Evolutionary conservation across 331 rosid species (phyloP).

Genomic region (Malus hybrid): DNA sequence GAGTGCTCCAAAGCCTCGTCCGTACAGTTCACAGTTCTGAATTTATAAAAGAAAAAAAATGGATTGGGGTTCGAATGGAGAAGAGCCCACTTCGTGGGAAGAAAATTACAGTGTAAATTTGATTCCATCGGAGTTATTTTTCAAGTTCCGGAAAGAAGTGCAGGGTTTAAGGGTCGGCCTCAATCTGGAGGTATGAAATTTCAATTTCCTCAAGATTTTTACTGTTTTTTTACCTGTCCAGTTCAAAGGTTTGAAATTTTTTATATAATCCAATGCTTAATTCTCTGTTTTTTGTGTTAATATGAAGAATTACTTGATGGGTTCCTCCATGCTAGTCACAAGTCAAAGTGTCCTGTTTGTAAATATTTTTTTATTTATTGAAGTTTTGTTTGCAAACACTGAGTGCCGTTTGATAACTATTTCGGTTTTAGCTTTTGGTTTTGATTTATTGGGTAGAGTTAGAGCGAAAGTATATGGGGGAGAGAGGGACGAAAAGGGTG

Average conservation of each 20-base stretch:
- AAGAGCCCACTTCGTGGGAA: constrained; percentile 70
- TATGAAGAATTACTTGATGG: neutral
- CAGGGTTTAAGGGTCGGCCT: constrained; percentile 82
- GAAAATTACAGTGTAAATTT: constrained; percentile 64
- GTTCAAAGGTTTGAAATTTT: neutral
- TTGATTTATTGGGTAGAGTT: too few relatives aligned
- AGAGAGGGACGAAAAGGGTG: too few relatives aligned
- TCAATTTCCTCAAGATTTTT: neutral
- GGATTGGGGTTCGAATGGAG: constrained; percentile 56
- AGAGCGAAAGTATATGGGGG: too few relatives aligned
- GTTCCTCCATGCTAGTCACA: neutral
- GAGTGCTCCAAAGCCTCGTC: neutral
- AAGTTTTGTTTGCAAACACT: neutral
- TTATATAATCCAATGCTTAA: neutral
- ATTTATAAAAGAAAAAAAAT: constrained; percentile 12
- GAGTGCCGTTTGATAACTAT: too few relatives aligned
- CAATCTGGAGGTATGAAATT: constrained; percentile 67
- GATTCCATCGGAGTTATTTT: constrained; percentile 76
- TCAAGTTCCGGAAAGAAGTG: constrained; percentile 81
- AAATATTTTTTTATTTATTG: too few relatives aligned
- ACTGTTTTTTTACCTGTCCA: neutral
- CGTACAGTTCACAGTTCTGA: neutral
- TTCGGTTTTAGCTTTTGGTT: too few relatives aligned
- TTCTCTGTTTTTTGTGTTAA: neutral
- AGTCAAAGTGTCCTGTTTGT: neutral